Percentiles rank a stretch among this genome's conserved stretches.
phyloP scores from a whole-genome alignment of 345 rosid species.

The Linum tenue region DNA sequence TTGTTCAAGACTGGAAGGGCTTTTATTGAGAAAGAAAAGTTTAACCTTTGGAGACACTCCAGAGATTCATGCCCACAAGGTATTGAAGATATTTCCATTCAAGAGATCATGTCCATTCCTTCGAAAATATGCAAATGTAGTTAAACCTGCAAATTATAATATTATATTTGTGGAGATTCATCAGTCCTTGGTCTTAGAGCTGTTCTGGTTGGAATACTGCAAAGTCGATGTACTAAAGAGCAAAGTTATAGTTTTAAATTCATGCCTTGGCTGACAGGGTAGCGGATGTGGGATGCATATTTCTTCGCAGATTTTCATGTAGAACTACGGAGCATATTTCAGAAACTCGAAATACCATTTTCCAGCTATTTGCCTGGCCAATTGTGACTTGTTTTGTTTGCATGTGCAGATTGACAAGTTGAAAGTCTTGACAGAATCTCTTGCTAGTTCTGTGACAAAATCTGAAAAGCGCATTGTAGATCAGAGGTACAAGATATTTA shows the following conservation, averaged over 20 bases:
- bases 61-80: constrained; percentile 93
- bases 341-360: neutral
- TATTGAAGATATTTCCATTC: constrained; percentile 12
- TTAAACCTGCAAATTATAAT: too few relatives aligned
- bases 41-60: constrained; percentile 71
- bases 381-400: constrained; percentile 13
- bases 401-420: constrained; percentile 71
- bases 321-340: neutral
- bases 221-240: neutral
- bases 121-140: too few relatives aligned
- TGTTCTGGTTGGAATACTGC: neutral
- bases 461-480: constrained; percentile 84
- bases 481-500: constrained; percentile 44
- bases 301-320: neutral
- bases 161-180: too few relatives aligned
- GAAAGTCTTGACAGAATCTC: constrained; percentile 85
- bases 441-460: constrained; percentile 62
- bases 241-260: too few relatives aligned
- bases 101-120: neutral
- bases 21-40: constrained; percentile 58
- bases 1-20: constrained; percentile 76
- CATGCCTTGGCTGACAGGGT: too few relatives aligned
- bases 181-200: neutral
- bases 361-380: neutral
- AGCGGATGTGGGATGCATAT: too few relatives aligned